These are phyloP conservation scores for Leptographium radiaticola DNA, from an alignment of 2,329 filamentous ascomycete genomes.

Conservation along the genomic window DNA sequence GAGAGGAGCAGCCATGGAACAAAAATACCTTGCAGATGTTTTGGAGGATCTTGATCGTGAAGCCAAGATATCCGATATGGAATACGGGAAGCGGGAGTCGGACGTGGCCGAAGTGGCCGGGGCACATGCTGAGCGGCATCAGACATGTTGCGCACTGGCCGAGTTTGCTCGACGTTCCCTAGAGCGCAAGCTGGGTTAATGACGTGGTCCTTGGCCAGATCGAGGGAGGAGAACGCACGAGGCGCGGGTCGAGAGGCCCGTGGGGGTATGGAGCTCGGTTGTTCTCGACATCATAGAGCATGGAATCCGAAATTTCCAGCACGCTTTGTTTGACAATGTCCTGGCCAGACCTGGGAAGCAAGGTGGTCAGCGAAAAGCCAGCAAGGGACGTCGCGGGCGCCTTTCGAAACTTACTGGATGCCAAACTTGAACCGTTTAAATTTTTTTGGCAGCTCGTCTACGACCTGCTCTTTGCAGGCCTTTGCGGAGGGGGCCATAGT, in stretches of 20 bases:
- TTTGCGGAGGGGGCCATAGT: neutral
- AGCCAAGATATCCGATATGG: conserved; percentile 91
- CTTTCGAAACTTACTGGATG: conserved; percentile 53
- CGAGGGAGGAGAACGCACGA: conserved; percentile 31
- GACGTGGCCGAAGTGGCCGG: conserved; percentile 91
- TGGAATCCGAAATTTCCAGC: conserved; percentile 84
- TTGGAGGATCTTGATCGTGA: conserved; percentile 82
- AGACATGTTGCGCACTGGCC: conserved; percentile 74
- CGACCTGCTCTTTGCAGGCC: conserved; percentile 65
- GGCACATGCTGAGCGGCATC: conserved; percentile 69
- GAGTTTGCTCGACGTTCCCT: conserved; percentile 76
- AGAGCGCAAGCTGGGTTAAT: conserved; percentile 2
- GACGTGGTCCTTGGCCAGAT: neutral
- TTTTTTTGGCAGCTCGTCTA: conserved; percentile 77
- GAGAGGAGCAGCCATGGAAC: neutral
- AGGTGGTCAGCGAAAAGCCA: conserved; percentile 1
- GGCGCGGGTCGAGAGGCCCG: conserved; percentile 75
- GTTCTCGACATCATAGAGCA: conserved; percentile 81
- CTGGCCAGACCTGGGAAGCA: conserved; percentile 56
- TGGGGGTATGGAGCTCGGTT: conserved; percentile 64
- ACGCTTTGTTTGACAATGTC: conserved; percentile 94
- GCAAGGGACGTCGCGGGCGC: neutral
- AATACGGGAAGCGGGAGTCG: conserved; percentile 83
- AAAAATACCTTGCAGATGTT: conserved; percentile 70
- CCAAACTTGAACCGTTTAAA: conserved; percentile 92